Base-by-base conservation (phyloP, 208 protist species). In the Acanthamoeba rhysodes region DNA sequence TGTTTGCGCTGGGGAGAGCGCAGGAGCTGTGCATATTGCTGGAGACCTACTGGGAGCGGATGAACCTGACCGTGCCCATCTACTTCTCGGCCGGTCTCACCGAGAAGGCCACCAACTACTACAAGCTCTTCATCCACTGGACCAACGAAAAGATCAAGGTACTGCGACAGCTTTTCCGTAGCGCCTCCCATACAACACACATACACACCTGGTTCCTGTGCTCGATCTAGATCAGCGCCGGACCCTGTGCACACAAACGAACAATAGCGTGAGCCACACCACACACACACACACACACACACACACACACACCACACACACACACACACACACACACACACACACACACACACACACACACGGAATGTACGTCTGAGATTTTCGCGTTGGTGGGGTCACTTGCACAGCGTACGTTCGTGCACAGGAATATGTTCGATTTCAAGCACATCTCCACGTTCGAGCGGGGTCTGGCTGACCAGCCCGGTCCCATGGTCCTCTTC, bases 21-120 rank as follows among this genome's bases (percentile, higher is more conserved):
- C 98, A 99, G 96, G 98, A 99, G 95, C 96, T 99, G 9, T 98
- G 97, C 87, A 97, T 99, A 32, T 95, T 99, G 66, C 74, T 99
- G 16, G 98, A 99, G 27, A 97, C 96, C 4, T 99, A 98, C 96
- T 99, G 98, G 98, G 97, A 99, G 22, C 74, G 98, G 27, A 98
- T 98, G 97, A 98, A 97, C 50, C 74, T 98, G 34, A 96, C 29
- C 45, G 96, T 98, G 14, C 99, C 99, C 7, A 98, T 99, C 34
- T 99, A 99, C 95, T 98, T 99, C 87, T 97, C 98, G 2, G 96
- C 97, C 24, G 97, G 97, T 45, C 70, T 99, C 24, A 97, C 97
- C n/a, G 97, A 97, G 37, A 98, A 97, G 53, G 98, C 98, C 7
- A 98, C 98, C 93, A 90, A 98, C 37, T 99, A 98, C 90, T 99